Base-by-base conservation (phyloP, 306 rosid genomes). In the cucumber (Cucumis sativus) region DNA sequence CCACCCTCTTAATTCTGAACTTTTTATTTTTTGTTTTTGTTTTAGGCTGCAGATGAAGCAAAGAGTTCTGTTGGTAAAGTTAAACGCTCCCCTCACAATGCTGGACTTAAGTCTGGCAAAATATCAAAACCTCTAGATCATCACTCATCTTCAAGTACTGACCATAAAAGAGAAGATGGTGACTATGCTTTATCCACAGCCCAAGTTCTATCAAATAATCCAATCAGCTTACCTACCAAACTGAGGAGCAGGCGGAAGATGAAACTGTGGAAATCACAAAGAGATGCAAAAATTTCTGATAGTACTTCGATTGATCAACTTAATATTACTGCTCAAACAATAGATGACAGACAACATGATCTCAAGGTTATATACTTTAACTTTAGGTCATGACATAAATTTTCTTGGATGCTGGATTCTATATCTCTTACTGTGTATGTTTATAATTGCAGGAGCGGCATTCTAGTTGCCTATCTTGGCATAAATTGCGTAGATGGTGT, bases 401-500 rank as follows among this genome's bases (percentile, higher is more conserved):
- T 76, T 76, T 40, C 70, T 59, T 57, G 69, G 79, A 76, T 20
- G 21, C 79, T 14, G 51, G 69, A 9, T 75, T 35, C 17, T 57
- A 70, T 41, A 37, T 59, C 8, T 21, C 41, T 13, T 57, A 57
- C 49, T 1, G 14, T 81, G 6, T 76, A 55, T 33, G 6, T 47
- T 10, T 78, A 49, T 68, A 68, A 79, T 81, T 59, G 45, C 92
- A 95, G 99, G 96, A 84, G 82, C 88, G 69, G 79, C 96, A 92
- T 80, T 75, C 79, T 65, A 85, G 87, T 82, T 90, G 91, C 84
- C 80, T 92, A 77, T 88, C 96, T 78, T 85, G 85, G 69, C 76
- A 80, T 88, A 90, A 79, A 85, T 87, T 78, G 56, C 96, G 92
- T 76, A 86, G 88, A 84, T 92, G 97, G 97, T 92, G 96, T 85